Percentiles rank a stretch among this genome's conserved stretches.
Conservation (phyloP, 225 moss, liverwort and hornwort species). For the Bryoerythrophyllum caledonicum region DNA sequence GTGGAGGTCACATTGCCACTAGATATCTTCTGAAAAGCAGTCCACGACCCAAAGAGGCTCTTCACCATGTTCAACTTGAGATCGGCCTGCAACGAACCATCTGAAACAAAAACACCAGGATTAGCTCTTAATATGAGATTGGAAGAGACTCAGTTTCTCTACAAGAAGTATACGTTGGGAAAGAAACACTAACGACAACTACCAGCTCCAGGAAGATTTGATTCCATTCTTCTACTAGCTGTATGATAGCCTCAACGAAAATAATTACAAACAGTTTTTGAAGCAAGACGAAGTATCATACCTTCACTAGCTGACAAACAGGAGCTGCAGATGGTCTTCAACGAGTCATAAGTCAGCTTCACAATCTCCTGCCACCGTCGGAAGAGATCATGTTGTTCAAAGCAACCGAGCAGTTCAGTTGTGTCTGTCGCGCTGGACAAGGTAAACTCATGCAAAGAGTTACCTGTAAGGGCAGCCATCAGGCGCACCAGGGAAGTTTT, state of each 20-base stretch:
- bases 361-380: constrained; percentile 89
- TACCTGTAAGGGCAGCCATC: constrained; percentile 79
- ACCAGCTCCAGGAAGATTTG: background rate
- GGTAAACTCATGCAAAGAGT: constrained; percentile 78
- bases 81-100: constrained; percentile 42
- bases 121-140: constrained; percentile 16
- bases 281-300: background rate
- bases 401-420: constrained; percentile 98
- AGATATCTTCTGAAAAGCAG: constrained; percentile 70
- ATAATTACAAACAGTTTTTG: background rate
- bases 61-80: constrained; percentile 62
- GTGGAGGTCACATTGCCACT: constrained; percentile 19
- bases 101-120: constrained; percentile 25
- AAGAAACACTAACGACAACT: background rate
- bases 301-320: constrained; percentile 52
- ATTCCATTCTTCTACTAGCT: background rate
- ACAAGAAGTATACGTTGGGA: constrained; percentile 1
- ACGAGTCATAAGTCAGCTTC: constrained; percentile 54
- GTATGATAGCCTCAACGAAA: constrained; percentile 7
- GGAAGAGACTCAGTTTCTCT: constrained; percentile 3
- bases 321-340: constrained; percentile 66
- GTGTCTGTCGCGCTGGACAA: constrained; percentile 96
- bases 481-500: constrained; percentile 87
- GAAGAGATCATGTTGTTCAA: constrained; percentile 93
- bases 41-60: constrained; percentile 83